Percentiles rank a stretch among this genome's conserved stretches.
Conservation (phyloP, 495 filamentous ascomycete genomes). For the Tuber microsphaerosporum region DNA sequence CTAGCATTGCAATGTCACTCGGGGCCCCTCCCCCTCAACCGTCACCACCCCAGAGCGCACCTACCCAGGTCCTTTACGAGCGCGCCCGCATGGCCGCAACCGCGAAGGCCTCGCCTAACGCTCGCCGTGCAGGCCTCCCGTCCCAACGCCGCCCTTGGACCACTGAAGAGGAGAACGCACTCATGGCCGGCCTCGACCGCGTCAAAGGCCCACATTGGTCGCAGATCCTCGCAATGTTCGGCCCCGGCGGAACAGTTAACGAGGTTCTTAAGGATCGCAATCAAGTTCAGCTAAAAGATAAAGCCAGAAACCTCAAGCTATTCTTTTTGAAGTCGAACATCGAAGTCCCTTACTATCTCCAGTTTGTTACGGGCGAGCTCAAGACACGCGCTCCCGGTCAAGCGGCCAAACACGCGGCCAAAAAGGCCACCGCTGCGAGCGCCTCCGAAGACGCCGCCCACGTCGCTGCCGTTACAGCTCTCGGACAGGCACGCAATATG, state of each 20-base stretch:
- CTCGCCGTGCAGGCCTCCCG: slow-evolving; percentile 66
- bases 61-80: slow-evolving; percentile 73
- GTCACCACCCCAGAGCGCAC: slow-evolving; percentile 60
- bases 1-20: slow-evolving; percentile 38
- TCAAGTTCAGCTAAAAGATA: slow-evolving; percentile 93
- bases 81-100: slow-evolving; percentile 73
- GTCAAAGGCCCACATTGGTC: slow-evolving; percentile 95
- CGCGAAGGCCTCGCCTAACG: slow-evolving; percentile 66
- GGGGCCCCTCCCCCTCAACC: slow-evolving; percentile 40
- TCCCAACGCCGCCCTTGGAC: slow-evolving; percentile 87
- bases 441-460: slow-evolving; percentile 40
- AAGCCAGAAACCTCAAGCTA: slow-evolving; percentile 86
- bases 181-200: slow-evolving; percentile 84
- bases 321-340: slow-evolving; percentile 91
- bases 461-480: slow-evolving; percentile 38
- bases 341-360: slow-evolving; percentile 85
- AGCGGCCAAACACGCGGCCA: slow-evolving; percentile 72
- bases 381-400: slow-evolving; percentile 83
- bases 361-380: slow-evolving; percentile 85
- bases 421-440: slow-evolving; percentile 47
- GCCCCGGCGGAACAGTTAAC: slow-evolving; percentile 70
- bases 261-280: slow-evolving; percentile 86
- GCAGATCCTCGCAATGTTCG: slow-evolving; percentile 85
- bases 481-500: slow-evolving; percentile 22
- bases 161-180: slow-evolving; percentile 79